Conservation (phyloP, 164 flowering plant species). For the Magnolia changhungtana region DNA sequence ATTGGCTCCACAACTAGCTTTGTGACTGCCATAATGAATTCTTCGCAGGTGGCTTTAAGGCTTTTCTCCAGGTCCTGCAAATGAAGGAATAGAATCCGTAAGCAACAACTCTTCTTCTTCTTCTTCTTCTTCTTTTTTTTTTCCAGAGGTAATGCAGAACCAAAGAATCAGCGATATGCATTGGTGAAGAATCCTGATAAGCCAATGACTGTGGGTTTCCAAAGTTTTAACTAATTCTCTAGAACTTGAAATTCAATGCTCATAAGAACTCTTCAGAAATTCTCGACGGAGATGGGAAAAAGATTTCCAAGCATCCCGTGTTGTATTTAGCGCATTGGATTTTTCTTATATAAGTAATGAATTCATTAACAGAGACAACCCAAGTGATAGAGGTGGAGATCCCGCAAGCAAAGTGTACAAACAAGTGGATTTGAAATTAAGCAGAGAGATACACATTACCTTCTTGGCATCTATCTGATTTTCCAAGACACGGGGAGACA, state of each 20-base stretch:
- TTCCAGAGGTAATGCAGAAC: background rate
- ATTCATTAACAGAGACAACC: background rate
- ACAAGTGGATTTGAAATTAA: background rate
- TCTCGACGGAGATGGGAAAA: background rate
- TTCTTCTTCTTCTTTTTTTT: too few relatives aligned
- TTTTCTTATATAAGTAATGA: background rate
- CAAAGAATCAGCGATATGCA: background rate
- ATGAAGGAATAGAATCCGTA: background rate
- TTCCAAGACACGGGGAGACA: constrained; percentile 96
- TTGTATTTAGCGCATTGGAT: background rate
- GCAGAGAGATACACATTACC: constrained; percentile 32
- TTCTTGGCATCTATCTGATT: constrained; percentile 98
- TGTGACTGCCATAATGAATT: constrained; percentile 95
- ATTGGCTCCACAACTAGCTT: constrained; percentile 94
- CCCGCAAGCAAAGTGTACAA: background rate
- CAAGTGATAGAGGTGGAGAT: background rate
- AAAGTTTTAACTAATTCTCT: too few relatives aligned
- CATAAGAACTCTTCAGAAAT: too few relatives aligned
- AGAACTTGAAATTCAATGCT: background rate
- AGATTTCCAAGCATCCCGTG: background rate
- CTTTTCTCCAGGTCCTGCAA: constrained; percentile 90
- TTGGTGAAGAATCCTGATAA: background rate
- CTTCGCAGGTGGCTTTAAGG: constrained; percentile 91
- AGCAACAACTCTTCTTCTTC: background rate
- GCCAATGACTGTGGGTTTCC: background rate